Percentiles rank a stretch among this genome's conserved stretches.
Evolutionary conservation across 2,329 filamentous ascomycete genomes (phyloP).

Genomic region (Arthrinium puccinioides): DNA sequence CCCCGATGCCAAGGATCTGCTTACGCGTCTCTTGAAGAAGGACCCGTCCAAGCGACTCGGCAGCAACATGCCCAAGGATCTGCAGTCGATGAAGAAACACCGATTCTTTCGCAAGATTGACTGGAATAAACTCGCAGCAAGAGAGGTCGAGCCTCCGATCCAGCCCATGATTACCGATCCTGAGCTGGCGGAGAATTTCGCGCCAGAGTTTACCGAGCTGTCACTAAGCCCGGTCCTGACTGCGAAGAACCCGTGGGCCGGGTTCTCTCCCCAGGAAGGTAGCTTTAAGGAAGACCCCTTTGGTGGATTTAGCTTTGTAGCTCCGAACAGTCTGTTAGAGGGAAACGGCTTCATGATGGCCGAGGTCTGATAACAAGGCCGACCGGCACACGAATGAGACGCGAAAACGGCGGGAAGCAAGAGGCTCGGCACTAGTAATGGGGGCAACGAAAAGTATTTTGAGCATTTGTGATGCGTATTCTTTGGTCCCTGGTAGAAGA

Average conservation of each 20-base stretch:
- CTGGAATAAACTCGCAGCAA: conserved; percentile 77
- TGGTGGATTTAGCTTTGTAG: conserved; percentile 58
- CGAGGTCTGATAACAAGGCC: conserved; percentile 5
- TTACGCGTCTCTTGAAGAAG: conserved; percentile 84
- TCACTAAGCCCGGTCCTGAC: conserved; percentile 66
- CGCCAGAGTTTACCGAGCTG: conserved; percentile 81
- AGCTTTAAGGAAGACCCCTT: conserved; percentile 48
- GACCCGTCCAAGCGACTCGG: conserved; percentile 88
- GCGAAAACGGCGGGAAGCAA: no score
- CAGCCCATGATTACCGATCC: conserved; percentile 91
- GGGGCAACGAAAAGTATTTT: no score
- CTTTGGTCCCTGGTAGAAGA: no score
- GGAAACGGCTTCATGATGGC: conserved; percentile 31
- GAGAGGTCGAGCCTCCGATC: conserved; percentile 84
- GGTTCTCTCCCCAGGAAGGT: conserved; percentile 22
- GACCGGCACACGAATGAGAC: no score
- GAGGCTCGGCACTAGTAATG: no score
- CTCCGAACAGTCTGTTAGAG: conserved; percentile 49
- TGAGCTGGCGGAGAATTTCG: conserved; percentile 93
- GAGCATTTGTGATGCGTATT: no score
- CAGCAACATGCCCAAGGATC: conserved; percentile 79
- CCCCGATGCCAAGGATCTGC: conserved; percentile 86
- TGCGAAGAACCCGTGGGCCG: conserved; percentile 32
- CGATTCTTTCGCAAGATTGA: conserved; percentile 96
- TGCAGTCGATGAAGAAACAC: conserved; percentile 80